Conservation (phyloP, 805 yeast species). For the Priceomyces medius region DNA sequence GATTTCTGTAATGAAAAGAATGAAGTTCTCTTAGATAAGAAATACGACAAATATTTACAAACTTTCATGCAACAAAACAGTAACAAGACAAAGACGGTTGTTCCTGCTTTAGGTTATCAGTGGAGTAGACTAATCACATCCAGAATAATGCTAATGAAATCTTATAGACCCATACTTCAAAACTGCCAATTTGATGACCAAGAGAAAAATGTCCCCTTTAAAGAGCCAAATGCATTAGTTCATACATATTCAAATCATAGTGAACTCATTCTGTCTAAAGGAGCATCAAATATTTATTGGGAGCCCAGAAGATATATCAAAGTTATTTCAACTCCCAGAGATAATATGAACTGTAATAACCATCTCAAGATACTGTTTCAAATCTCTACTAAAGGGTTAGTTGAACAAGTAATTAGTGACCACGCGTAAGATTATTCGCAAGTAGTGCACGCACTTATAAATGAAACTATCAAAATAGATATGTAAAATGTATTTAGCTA, state of each 20-base stretch:
- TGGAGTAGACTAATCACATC: constrained; percentile 29
- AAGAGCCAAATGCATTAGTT: constrained; percentile 11
- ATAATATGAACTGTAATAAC: constrained; percentile 7
- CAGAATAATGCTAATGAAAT: constrained; percentile 27
- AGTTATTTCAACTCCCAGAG: constrained; percentile 16
- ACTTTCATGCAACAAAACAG: constrained; percentile 3
- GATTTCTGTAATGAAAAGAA: no score
- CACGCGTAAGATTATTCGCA: not conserved
- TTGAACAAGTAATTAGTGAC: not conserved
- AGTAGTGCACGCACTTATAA: constrained; percentile 8
- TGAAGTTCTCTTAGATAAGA: no score
- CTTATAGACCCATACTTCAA: constrained; percentile 24
- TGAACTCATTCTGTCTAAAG: not conserved
- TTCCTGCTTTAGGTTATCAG: constrained; percentile 34
- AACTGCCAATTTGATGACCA: not conserved
- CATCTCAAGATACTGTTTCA: constrained; percentile 16
- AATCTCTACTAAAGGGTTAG: constrained; percentile 17
- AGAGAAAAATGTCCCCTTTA: not conserved
- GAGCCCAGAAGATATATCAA: constrained; percentile 24
- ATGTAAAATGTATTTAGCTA: not conserved
- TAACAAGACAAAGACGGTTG: constrained; percentile 17
- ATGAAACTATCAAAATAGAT: not conserved
- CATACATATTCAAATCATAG: no score
- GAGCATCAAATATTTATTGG: constrained; percentile 17
- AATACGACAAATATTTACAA: no score